Evolutionary conservation across 345 rosid species (phyloP).

Genomic region (Acer saccharum): DNA sequence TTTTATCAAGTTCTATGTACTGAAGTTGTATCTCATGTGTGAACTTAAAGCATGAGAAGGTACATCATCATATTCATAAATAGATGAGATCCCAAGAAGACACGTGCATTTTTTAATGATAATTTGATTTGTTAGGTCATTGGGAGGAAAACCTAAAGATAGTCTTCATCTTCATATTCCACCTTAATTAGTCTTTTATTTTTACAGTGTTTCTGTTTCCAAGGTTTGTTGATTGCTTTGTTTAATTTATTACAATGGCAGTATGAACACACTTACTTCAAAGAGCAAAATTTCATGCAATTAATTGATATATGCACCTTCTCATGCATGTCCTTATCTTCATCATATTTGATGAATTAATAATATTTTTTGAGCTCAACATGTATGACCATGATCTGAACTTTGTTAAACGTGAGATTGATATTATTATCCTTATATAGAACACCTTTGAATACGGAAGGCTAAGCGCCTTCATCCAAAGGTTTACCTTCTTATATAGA

Average conservation of each 20-base stretch:
- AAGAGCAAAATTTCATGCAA: background rate
- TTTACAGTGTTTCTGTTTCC: slow-evolving; percentile 2
- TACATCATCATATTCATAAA: slow-evolving; percentile 5
- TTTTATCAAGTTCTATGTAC: background rate
- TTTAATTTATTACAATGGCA: background rate
- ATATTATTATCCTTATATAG: background rate
- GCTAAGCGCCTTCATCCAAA: background rate
- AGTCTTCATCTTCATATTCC: background rate
- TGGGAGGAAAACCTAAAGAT: background rate
- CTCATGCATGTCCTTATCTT: background rate
- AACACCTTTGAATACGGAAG: background rate
- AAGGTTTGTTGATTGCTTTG: slow-evolving; percentile 6
- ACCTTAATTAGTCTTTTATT: background rate
- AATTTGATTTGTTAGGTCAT: slow-evolving; percentile 1
- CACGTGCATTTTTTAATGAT: slow-evolving; percentile 1
- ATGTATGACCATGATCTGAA: slow-evolving; percentile 3
- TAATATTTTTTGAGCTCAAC: background rate
- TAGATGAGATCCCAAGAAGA: slow-evolving; percentile 18
- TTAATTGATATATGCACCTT: background rate
- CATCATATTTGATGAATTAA: background rate
- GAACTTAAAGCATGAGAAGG: slow-evolving; percentile 3
- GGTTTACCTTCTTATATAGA: background rate
- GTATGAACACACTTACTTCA: slow-evolving; percentile 9
- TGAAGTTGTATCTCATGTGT: background rate
- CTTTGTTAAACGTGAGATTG: slow-evolving; percentile 1